These are phyloP conservation scores for Ogataea corticis DNA, from an alignment of 805 yeast genomes.

Conservation along the genomic window DNA sequence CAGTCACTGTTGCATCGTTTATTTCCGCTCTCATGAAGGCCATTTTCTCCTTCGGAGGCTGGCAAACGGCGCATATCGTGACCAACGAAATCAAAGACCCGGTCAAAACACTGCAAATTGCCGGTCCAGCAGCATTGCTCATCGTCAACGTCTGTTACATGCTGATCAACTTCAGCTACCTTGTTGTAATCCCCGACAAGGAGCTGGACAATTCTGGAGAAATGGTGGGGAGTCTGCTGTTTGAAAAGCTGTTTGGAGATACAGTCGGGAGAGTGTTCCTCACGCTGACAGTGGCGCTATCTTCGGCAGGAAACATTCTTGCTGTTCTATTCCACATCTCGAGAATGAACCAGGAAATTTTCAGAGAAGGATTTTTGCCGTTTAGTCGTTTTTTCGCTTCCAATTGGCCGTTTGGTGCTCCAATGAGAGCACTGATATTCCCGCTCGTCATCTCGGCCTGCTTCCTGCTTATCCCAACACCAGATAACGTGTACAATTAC, in stretches of 20 bases:
- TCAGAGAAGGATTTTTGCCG: constrained; percentile 57
- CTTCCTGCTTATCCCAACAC: constrained; percentile 44
- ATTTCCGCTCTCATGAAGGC: constrained; percentile 54
- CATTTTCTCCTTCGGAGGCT: constrained; percentile 52
- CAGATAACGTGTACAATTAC: constrained; percentile 52
- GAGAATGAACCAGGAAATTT: constrained; percentile 56
- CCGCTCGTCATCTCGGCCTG: constrained; percentile 43
- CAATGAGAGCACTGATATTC: constrained; percentile 45
- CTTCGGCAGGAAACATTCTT: constrained; percentile 57
- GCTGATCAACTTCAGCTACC: constrained; percentile 50
- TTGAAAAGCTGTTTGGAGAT: constrained; percentile 51
- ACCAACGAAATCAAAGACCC: constrained; percentile 58
- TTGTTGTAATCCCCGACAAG: constrained; percentile 49
- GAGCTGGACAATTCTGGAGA: constrained; percentile 48
- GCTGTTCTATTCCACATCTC: constrained; percentile 55
- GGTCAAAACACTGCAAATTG: constrained; percentile 47
- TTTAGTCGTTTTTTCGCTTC: constrained; percentile 51
- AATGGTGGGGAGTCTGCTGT: constrained; percentile 52
- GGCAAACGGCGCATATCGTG: constrained; percentile 56
- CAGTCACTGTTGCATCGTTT: constrained; percentile 42
- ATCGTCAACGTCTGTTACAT: constrained; percentile 46
- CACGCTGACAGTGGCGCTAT: constrained; percentile 50
- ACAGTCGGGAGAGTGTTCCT: constrained; percentile 48
- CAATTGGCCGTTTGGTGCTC: constrained; percentile 56
- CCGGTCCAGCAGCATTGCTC: constrained; percentile 50